Evolutionary conservation across 176 grass and related monocot species (phyloP), one percentile per base, ranked within the genome.

Genomic region (Rhynchospora breviuscula): DNA sequence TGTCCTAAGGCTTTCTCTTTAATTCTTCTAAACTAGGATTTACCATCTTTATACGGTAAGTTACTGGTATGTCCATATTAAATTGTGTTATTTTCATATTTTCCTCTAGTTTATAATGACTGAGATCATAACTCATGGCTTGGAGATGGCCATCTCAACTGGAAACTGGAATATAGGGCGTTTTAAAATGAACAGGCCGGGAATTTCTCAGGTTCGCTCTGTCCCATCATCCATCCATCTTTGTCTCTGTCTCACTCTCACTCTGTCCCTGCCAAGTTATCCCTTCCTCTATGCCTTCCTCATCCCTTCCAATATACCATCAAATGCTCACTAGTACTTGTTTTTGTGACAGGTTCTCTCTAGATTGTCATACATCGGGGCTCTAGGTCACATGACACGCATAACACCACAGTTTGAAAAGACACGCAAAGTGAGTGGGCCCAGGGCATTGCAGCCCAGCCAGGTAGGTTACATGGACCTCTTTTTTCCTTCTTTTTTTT

Each of bases 321-420:
- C 14, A 29, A 76, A 13, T 76, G 35, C 73, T 63, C 47, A 82
- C 25, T 43, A 87, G 67, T 62, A 51, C 33, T 81, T 48, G 84
- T 45, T 29, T 29, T 29, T 29, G 26, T 29, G 83, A 57, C 73
- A 98, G 95, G 90, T 94, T 90, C 87, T 98, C 81, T 91, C 95
- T 44, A 91, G 95, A 81, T 79, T 98, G 84, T 98, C 95, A 4
- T 98, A 91, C 83, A 98, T 98, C 85, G 95, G 87, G 83, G 88
- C 90, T 40, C 86, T 98, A 90, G 95, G 95, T 43, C 90, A 93
- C 67, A 98, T 98, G 95, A 98, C 95, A 82, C 86, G 95, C 40
- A 98, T 98, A 90, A 91, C 95, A 77, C 95, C 95, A 53, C 95
- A 98, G 47, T 98, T 98, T 85, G 95, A 94, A 83, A 98, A 98